Evolutionary conservation across 1,284 basidiomycete species (phyloP), one percentile per base, ranked within the genome.

Genomic region (Fomitopsis pinicola): DNA sequence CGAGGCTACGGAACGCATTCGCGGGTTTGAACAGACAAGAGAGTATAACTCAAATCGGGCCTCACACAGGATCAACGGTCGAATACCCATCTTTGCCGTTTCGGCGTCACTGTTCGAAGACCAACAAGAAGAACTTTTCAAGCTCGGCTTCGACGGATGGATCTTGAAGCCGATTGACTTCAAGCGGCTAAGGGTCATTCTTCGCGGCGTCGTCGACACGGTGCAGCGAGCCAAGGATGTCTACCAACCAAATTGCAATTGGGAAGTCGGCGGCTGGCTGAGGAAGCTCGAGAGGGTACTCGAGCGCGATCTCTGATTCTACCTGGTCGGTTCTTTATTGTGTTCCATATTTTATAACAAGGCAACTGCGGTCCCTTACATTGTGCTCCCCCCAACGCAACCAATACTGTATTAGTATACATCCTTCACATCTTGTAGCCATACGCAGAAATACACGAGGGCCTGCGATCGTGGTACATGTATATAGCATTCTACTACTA

Each of bases 81-180:
- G 91, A 5, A 86, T 94, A 52, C 92, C 92, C 2, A 91, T 94
- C 59, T 88, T 95, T 66, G 92, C 91, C 4, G 91, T 95, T 4
- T 92, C 89, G 10, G 92, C 92, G 0, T 92, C 91, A 4, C 76
- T 94, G 28, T 76, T 79, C 42, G 89, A 92, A 66, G 75, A 77
- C 30, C 87, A 92, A 71, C 78, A 85, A 2, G 74, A 80, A 0
- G 82, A 88, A 62, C 78, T 94, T 62, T 75, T 77, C 5, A 74
- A 79, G 26, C 77, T 82, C 50, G 85, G 92, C 50, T 85, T 94
- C 74, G 92, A 94, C 69, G 92, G 92, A 9, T 94, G 91, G 91
- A 83, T 94, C n/a, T 75, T 94, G 62, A 94, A 94, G 74, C 93
- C 92, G 0, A 88, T 94, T 63, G 86, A 93, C 71, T 94, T 93